Base-by-base conservation (phyloP, 2,329 filamentous ascomycete species). In the Penicillium olsonii region DNA sequence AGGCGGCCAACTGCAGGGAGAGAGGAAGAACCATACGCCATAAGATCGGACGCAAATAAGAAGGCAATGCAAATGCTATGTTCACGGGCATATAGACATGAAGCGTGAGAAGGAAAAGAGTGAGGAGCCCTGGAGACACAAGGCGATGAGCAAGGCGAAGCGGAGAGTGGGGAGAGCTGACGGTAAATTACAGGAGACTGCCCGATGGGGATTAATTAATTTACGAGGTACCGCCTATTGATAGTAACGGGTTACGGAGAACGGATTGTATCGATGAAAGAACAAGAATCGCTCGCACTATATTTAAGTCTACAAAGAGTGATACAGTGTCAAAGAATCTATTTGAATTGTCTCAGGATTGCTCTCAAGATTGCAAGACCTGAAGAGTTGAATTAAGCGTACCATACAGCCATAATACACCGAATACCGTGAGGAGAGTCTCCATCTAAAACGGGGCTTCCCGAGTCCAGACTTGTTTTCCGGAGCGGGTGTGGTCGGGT, bases 1-100 rank as follows among this genome's bases (percentile, higher is more conserved):
- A 70, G 62, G 59, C 66, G 64, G 66, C 64, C 65, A 61, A 66
- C 61, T 68, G 59, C 62, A 58, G 52, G 50, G 52, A 60, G 48
- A 57, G 57, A 61, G 57, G 57, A 51, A 57, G 47, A 52, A 60
- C 56, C 57, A 65, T 64, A 57, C 62, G 62, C 64, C 67, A 69
- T 69, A 56, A 59, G 58, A 65, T 62, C 60, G 56, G 54, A 42
- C 31, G 38, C 37, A 44, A 51, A 50, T 50, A 47, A 18, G 9
- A 15, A 6, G 17, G 5, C n/a, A 18, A 35, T 35, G 33, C 33
- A 35, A 35, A 31, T 31, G 27, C 33, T 35, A 35, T 35, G 42
- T 46, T 37, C 45, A 42, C 33, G 47, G 33, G 43, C 43, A 52
- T 41, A 37, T 42, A 38, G 39, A 51, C 37, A 40, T 41, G 40